Evolutionary conservation across 495 filamentous ascomycete species (phyloP), one percentile per base, ranked within the genome.

Genomic region (Choiromyces venosus): DNA sequence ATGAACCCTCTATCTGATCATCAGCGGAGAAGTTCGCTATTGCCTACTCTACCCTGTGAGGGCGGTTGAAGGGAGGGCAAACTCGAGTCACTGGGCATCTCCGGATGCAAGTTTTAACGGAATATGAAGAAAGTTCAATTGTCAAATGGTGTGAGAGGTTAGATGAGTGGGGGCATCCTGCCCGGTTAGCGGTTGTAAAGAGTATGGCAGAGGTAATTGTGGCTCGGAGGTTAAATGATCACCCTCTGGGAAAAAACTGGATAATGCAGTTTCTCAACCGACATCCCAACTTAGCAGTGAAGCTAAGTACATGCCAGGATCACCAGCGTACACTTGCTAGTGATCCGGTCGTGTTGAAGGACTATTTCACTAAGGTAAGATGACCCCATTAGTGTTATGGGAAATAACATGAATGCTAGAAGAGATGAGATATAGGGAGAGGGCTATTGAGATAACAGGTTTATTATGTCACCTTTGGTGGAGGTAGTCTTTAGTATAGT

Each of bases 51-150:
- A n/a, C n/a, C n/a, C n/a, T n/a, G n/a, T n/a, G n/a, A n/a, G n/a
- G n/a, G n/a, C n/a, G n/a, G n/a, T n/a, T n/a, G n/a, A n/a, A n/a
- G n/a, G n/a, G n/a, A n/a, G n/a, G n/a, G n/a, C n/a, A n/a, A n/a
- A n/a, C n/a, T n/a, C n/a, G n/a, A n/a, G n/a, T n/a, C n/a, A n/a
- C n/a, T n/a, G n/a, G n/a, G n/a, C n/a, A n/a, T n/a, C n/a, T n/a
- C n/a, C n/a, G n/a, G n/a, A n/a, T n/a, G n/a, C n/a, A n/a, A n/a
- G n/a, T n/a, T n/a, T n/a, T n/a, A n/a, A 40, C 35, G 1, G 7
- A 71, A 65, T 40, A 73, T n/a, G 44, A 73, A 21, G 71, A 69
- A 68, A 73, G 69, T n/a, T 40, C 71, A 2, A 73, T 73, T 68
- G 71, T 65, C 10, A 68, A 10, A 42, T 73, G 65, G 39, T 73